Evolutionary conservation across 768 basidiomycete species (phyloP).

Genomic region (Chalciporus sphaerocephalus): DNA sequence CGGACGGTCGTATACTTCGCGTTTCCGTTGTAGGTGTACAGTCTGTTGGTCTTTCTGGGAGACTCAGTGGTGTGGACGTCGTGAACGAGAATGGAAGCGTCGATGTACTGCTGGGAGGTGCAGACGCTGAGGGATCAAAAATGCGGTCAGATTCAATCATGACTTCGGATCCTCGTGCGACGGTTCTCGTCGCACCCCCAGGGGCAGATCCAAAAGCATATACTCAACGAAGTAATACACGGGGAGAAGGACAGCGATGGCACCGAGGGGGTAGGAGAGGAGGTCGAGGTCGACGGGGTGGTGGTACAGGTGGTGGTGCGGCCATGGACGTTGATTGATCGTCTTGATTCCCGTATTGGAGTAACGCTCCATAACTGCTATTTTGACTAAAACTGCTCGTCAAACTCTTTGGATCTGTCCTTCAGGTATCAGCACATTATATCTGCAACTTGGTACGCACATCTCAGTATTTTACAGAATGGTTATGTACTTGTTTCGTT

Average conservation of each 20-base stretch:
- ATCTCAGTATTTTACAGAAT: conserved; percentile 26
- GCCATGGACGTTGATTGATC: conserved; percentile 29
- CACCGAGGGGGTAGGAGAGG: conserved; percentile 25
- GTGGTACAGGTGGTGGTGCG: conserved; percentile 14
- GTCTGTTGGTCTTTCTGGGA: conserved; percentile 51
- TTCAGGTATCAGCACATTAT: conserved; percentile 10
- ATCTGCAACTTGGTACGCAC: conserved; percentile 16
- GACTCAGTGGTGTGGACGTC: conserved; percentile 53
- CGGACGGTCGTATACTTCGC: conserved; percentile 71
- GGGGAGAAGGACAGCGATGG: conserved; percentile 26
- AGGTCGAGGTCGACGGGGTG: conserved; percentile 22
- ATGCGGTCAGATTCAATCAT: conserved; percentile 80
- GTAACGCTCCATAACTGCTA: not conserved
- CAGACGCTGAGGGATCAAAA: conserved; percentile 55
- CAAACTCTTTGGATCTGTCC: conserved; percentile 10
- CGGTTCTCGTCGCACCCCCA: conserved; percentile 64
- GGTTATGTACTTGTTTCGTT: conserved; percentile 18
- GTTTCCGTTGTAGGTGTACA: conserved; percentile 60
- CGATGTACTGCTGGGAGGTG: conserved; percentile 53
- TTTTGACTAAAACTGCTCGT: conserved; percentile 7
- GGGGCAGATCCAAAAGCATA: conserved; percentile 57
- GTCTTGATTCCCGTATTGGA: not conserved
- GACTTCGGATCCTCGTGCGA: conserved; percentile 55
- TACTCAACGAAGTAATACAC: conserved; percentile 28
- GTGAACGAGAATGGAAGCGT: conserved; percentile 37